Evolutionary conservation across 2,329 filamentous ascomycete genomes (phyloP).

Genomic region (Raffaelea albimanens): DNA sequence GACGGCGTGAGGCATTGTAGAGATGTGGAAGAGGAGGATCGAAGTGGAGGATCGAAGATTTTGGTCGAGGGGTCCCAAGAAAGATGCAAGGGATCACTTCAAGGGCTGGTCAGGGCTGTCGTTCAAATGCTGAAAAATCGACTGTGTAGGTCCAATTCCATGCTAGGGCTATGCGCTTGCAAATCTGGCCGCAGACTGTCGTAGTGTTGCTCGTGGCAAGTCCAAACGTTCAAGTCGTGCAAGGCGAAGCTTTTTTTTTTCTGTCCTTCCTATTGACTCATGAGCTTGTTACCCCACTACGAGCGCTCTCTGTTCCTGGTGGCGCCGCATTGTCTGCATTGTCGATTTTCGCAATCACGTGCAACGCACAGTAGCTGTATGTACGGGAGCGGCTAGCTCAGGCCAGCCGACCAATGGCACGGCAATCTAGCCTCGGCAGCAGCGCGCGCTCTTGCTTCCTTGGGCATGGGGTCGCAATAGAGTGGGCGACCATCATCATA

Average conservation of each 20-base stretch:
- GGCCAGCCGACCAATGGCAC: neutral
- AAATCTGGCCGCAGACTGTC: no score
- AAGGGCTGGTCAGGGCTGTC: no score
- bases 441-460: neutral
- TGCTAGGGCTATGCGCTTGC: no score
- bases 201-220: no score
- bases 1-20: constrained; percentile 64
- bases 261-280: neutral
- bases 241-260: neutral
- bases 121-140: no score
- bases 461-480: neutral
- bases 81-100: neutral
- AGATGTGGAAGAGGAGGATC: neutral
- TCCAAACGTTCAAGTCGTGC: no score
- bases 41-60: no score
- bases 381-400: neutral
- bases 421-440: neutral
- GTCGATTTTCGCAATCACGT: neutral
- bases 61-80: neutral
- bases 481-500: neutral
- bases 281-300: neutral
- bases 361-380: neutral
- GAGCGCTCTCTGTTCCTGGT: no score
- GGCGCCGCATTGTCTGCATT: no score
- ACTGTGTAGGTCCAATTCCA: no score